Evolutionary conservation across 1,139 yeast species (phyloP).

Genomic region (Yamadazyma taylorii): DNA sequence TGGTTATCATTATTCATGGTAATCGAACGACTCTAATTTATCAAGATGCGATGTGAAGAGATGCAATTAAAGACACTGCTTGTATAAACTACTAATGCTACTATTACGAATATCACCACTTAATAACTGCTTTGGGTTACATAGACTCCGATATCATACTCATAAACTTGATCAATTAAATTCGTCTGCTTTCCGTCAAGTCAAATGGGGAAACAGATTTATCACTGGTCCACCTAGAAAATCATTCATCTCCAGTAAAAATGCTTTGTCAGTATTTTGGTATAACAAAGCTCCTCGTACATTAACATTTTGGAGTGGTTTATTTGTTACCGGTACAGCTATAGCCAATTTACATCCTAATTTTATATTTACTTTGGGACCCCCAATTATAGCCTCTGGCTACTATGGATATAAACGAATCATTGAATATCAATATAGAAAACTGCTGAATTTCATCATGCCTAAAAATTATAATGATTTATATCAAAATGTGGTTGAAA

Average conservation of each 20-base stretch:
- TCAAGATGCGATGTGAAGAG: too few species aligned
- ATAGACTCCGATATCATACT: too few species aligned
- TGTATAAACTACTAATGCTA: background rate
- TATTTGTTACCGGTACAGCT: constrained; percentile 23
- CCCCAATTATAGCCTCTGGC: constrained; percentile 33
- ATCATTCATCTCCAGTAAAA: constrained; percentile 28
- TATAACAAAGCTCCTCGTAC: constrained; percentile 27
- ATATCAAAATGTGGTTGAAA: constrained; percentile 15
- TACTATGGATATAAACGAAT: constrained; percentile 22
- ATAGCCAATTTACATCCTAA: constrained; percentile 41
- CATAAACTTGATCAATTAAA: too few species aligned
- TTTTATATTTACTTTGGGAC: constrained; percentile 34
- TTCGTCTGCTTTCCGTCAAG: too few species aligned
- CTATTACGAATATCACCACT: too few species aligned
- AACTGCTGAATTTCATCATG: constrained; percentile 15
- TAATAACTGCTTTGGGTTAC: too few species aligned
- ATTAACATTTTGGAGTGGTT: constrained; percentile 28
- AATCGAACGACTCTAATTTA: background rate
- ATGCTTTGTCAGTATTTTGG: constrained; percentile 29
- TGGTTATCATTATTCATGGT: too few species aligned
- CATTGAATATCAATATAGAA: constrained; percentile 16
- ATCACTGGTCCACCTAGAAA: constrained; percentile 33
- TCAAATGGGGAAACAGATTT: background rate
- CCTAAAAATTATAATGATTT: constrained; percentile 11
- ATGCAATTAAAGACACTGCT: background rate